phyloP scores from a whole-genome alignment of 164 flowering plant genomes.

The Cinnamomum micranthum region DNA sequence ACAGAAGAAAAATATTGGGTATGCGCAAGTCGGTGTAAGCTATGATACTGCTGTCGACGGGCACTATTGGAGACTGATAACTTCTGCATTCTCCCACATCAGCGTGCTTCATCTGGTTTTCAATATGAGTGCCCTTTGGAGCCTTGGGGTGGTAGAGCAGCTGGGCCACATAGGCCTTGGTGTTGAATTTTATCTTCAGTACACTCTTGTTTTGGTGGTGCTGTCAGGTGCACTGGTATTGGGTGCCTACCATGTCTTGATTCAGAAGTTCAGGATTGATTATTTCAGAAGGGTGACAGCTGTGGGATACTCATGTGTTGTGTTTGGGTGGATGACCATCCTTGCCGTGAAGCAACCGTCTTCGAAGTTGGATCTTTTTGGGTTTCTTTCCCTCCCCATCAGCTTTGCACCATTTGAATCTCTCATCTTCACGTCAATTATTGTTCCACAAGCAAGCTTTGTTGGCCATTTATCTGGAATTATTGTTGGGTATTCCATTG shows the following conservation, averaged over 20 bases:
- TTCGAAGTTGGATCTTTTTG: constrained; percentile 82
- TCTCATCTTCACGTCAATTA: constrained; percentile 84
- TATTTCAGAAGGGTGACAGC: constrained; percentile 90
- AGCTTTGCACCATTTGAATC: constrained; percentile 98
- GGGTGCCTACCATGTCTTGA: constrained; percentile 67
- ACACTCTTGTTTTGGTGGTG: constrained; percentile 71
- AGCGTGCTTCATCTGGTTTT: constrained; percentile 89
- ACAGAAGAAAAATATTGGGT: constrained; percentile 87
- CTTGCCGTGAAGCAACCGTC: constrained; percentile 88
- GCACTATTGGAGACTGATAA: constrained; percentile 93
- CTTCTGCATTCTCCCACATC: constrained; percentile 88
- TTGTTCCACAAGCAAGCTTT: constrained; percentile 98
- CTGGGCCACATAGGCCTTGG: constrained; percentile 75
- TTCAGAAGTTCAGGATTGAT: constrained; percentile 74
- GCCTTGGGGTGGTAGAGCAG: constrained; percentile 84
- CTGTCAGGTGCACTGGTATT: constrained; percentile 74
- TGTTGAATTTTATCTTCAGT: constrained; percentile 71
- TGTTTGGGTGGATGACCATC: constrained; percentile 98
- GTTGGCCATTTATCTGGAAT: constrained; percentile 93
- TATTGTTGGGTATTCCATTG: constrained; percentile 83
- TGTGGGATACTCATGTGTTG: constrained; percentile 98
- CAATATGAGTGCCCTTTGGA: constrained; percentile 98
- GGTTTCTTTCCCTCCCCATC: constrained; percentile 87
- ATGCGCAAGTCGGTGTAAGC: constrained; percentile 85
- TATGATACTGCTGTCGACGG: constrained; percentile 84